These are phyloP conservation scores for Colletotrichum nymphaeae DNA, from an alignment of 2,329 filamentous ascomycete species.

Conservation along the genomic window DNA sequence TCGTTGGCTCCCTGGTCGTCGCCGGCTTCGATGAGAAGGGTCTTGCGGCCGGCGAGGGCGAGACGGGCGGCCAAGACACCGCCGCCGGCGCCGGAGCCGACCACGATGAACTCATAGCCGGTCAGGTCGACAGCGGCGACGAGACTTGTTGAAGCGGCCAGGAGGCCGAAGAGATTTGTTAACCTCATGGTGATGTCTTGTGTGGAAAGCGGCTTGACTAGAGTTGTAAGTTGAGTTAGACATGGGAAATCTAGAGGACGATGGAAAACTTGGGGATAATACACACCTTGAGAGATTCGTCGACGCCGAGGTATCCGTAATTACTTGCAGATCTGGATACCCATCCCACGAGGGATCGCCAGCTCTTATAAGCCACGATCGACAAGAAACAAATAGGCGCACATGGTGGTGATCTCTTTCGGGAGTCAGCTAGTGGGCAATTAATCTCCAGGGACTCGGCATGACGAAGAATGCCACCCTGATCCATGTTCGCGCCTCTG, in stretches of 20 bases:
- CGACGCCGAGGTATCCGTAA: background rate
- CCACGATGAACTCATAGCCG: constrained; percentile 71
- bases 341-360: background rate
- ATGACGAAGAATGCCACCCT: background rate
- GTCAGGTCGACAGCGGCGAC: constrained; percentile 38
- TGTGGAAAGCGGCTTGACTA: background rate
- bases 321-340: background rate
- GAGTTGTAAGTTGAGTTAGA: background rate
- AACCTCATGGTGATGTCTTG: constrained; percentile 18
- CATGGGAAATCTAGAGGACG: too few relatives aligned
- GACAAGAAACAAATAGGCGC: background rate
- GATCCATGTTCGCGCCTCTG: background rate
- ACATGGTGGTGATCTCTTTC: background rate
- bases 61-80: constrained; percentile 69
- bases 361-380: background rate
- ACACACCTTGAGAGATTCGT: background rate
- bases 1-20: constrained; percentile 63
- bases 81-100: constrained; percentile 70
- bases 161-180: constrained; percentile 31
- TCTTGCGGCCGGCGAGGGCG: constrained; percentile 68
- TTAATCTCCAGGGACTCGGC: background rate
- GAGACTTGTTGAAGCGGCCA: constrained; percentile 37
- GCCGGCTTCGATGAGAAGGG: constrained; percentile 71
- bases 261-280: background rate
- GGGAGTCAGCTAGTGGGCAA: background rate